Evolutionary conservation across 805 yeast genomes (phyloP).

Genomic region (Zygosaccharomyces kombuchaensis): DNA sequence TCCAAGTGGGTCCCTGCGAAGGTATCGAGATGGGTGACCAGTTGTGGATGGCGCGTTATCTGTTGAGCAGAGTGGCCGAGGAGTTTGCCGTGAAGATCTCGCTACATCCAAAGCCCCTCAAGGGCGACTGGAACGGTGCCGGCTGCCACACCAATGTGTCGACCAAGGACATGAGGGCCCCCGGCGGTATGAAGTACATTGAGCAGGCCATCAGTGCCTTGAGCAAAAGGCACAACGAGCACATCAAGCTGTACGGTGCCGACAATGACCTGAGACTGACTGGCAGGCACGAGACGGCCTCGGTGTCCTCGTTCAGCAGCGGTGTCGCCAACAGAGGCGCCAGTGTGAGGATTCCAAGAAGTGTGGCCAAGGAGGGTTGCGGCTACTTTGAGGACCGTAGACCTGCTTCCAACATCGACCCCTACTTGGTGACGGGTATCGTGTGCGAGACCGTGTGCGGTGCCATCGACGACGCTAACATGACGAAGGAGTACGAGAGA

Average conservation of each 20-base stretch:
- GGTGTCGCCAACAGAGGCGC: constrained; percentile 99
- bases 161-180: constrained; percentile 81
- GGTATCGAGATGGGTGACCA: constrained; percentile 98
- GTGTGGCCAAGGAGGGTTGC: constrained; percentile 95
- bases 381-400: constrained; percentile 99
- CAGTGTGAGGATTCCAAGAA: constrained; percentile 96
- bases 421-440: constrained; percentile 97
- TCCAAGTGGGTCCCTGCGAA: constrained; percentile 97
- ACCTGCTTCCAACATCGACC: constrained; percentile 99
- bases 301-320: constrained; percentile 81
- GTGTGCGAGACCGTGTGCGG: constrained; percentile 97
- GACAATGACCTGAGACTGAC: constrained; percentile 95
- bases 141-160: constrained; percentile 99
- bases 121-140: constrained; percentile 99
- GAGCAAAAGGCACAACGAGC: constrained; percentile 95
- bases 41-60: constrained; percentile 92
- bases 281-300: constrained; percentile 98
- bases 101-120: constrained; percentile 98
- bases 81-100: constrained; percentile 98
- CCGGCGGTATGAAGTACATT: constrained; percentile 95
- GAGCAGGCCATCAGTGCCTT: constrained; percentile 90
- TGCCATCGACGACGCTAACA: constrained; percentile 89
- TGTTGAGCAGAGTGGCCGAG: constrained; percentile 92
- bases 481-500: constrained; percentile 85
- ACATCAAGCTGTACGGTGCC: constrained; percentile 89